Conservation (phyloP, 768 basidiomycete species). For the Naganishia antarctica region DNA sequence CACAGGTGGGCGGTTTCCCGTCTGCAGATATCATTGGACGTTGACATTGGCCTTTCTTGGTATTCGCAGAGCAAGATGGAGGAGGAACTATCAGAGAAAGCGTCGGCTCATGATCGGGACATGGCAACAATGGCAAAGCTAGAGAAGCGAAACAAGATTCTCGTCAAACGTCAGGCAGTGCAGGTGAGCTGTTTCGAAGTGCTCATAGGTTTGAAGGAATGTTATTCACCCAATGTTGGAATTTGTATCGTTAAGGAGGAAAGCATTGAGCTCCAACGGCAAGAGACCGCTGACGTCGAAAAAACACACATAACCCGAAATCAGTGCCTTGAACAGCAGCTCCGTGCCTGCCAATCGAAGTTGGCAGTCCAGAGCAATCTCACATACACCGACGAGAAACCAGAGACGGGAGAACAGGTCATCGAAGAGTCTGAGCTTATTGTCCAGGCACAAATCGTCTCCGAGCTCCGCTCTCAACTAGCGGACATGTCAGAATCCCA, state of each 20-base stretch:
- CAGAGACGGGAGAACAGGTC: not conserved
- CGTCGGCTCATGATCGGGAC: slow-evolving; percentile 35
- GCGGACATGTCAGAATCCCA: slow-evolving; percentile 7
- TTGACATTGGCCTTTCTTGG: too few relatives aligned
- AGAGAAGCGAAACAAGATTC: slow-evolving; percentile 35
- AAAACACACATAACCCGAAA: slow-evolving; percentile 30
- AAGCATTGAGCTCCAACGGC: slow-evolving; percentile 41
- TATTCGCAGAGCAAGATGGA: slow-evolving; percentile 30
- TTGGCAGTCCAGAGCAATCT: not conserved
- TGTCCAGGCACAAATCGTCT: not conserved
- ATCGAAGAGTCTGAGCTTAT: not conserved
- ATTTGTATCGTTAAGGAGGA: slow-evolving; percentile 40
- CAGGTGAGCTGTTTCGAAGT: slow-evolving; percentile 35
- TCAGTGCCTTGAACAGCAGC: slow-evolving; percentile 18
- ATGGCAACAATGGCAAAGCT: slow-evolving; percentile 29
- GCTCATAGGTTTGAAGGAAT: too few relatives aligned
- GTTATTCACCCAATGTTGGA: too few relatives aligned
- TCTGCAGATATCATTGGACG: not conserved
- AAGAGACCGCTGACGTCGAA: slow-evolving; percentile 40
- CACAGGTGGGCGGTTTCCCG: not conserved
- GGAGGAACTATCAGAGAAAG: slow-evolving; percentile 36
- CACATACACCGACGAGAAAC: slow-evolving; percentile 7
- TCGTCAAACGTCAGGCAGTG: slow-evolving; percentile 37
- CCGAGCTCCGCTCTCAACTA: not conserved
- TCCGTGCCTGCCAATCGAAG: not conserved